phyloP scores from a whole-genome alignment of 352 stramenopile species.

The Pythium folliculosum region DNA sequence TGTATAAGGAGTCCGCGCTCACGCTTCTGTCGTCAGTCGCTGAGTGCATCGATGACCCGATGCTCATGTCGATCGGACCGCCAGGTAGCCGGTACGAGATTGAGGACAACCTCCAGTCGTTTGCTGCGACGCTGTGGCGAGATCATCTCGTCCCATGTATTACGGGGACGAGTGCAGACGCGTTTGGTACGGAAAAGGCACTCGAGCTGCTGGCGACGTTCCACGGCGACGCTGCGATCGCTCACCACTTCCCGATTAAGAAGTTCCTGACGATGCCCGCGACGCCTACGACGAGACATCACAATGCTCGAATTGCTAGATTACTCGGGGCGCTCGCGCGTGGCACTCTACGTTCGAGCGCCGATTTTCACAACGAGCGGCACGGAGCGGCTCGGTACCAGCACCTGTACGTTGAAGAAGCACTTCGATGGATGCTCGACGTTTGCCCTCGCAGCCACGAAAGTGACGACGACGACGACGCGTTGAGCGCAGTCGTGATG shows the following conservation, averaged over 20 bases:
- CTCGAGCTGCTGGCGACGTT: constrained; percentile 18
- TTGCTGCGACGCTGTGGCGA: constrained; percentile 12
- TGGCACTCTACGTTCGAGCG: constrained; percentile 4
- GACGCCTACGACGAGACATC: neutral
- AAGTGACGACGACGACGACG: neutral
- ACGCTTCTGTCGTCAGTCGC: constrained; percentile 44
- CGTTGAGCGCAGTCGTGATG: neutral
- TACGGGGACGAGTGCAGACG: neutral
- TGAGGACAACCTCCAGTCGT: constrained; percentile 3
- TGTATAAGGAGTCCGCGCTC: constrained; percentile 36
- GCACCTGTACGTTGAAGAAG: constrained; percentile 1
- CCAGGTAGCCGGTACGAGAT: constrained; percentile 8
- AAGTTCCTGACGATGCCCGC: neutral
- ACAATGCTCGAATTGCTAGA: neutral
- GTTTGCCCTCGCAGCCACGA: neutral
- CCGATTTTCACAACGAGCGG: neutral
- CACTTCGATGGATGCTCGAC: constrained; percentile 19
- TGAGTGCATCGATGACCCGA: constrained; percentile 28
- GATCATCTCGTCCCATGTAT: constrained; percentile 8
- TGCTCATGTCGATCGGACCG: constrained; percentile 11
- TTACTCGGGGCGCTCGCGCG: constrained; percentile 6
- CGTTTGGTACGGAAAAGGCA: constrained; percentile 14
- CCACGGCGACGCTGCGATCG: constrained; percentile 11
- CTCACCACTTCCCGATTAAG: constrained; percentile 9
- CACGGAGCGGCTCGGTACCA: neutral